Percentiles rank a stretch among this genome's conserved stretches.
Evolutionary conservation across 1,139 yeast species (phyloP).

Genomic region (Kodamaea sp.): DNA sequence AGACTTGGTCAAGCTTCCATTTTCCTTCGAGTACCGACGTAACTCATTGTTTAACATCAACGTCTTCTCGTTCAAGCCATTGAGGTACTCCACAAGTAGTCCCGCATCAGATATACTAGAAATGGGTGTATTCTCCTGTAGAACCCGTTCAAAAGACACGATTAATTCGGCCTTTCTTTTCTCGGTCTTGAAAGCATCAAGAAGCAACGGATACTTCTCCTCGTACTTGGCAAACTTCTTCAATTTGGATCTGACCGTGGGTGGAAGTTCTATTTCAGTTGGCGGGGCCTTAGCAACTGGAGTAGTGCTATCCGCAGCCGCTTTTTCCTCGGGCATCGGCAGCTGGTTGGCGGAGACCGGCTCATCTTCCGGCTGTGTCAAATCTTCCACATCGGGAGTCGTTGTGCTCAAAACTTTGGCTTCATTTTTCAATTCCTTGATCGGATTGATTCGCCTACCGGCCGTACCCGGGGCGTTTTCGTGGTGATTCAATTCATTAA

Average conservation of each 20-base stretch:
- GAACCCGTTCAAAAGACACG: conserved; percentile 64
- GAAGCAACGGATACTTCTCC: conserved; percentile 77
- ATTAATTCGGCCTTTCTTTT: conserved; percentile 67
- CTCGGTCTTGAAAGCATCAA: conserved; percentile 83
- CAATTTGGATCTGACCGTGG: conserved; percentile 59
- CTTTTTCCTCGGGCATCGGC: conserved; percentile 5
- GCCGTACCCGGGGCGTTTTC: conserved; percentile 10
- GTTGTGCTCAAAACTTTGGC: conserved; percentile 31
- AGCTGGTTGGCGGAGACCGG: conserved; percentile 4
- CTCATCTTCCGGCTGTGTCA: conserved; percentile 51
- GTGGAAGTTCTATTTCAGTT: conserved; percentile 48
- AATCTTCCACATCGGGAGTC: conserved; percentile 47
- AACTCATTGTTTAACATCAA: conserved; percentile 57
- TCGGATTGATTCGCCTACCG: conserved; percentile 20
- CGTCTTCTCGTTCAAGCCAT: conserved; percentile 63
- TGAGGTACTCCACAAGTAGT: conserved; percentile 66
- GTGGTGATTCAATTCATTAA: conserved; percentile 26
- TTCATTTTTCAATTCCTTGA: conserved; percentile 37
- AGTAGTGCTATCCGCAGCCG: not conserved
- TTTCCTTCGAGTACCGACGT: conserved; percentile 24
- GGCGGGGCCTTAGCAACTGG: not conserved
- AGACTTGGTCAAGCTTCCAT: conserved; percentile 13
- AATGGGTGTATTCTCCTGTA: conserved; percentile 81
- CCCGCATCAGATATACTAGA: conserved; percentile 72
- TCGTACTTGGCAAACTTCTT: conserved; percentile 85